Evolutionary conservation across 1,139 yeast species (phyloP).

Genomic region (Nakaseomyces delphensis): DNA sequence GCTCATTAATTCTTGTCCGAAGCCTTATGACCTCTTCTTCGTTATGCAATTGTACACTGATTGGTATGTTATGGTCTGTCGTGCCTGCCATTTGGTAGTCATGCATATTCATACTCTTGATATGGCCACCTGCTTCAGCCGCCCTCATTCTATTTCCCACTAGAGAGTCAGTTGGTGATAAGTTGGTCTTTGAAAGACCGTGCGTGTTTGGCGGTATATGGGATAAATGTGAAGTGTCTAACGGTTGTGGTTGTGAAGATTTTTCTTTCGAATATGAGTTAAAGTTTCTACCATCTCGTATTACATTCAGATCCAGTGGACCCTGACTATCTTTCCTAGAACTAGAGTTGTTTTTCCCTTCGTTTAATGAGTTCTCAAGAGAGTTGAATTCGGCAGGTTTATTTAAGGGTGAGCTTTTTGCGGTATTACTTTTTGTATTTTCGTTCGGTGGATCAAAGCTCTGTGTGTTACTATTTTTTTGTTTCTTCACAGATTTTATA

Average conservation of each 20-base stretch:
- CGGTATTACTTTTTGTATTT: background rate
- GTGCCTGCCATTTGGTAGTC: background rate
- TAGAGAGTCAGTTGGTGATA: background rate
- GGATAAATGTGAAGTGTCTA: slow-evolving; percentile 3
- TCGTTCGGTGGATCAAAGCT: background rate
- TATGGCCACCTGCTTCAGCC: background rate
- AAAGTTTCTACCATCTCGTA: background rate
- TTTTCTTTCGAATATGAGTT: slow-evolving; percentile 1
- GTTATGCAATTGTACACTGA: slow-evolving; percentile 13
- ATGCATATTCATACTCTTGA: background rate
- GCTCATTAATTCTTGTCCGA: slow-evolving; percentile 74
- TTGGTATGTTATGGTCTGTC: background rate
- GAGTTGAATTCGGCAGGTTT: slow-evolving; percentile 1
- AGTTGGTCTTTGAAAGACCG: background rate
- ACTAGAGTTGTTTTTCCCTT: background rate
- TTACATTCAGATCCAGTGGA: background rate
- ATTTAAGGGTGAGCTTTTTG: background rate
- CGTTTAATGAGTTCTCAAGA: background rate
- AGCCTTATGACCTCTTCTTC: slow-evolving; percentile 46
- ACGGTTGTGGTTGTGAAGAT: slow-evolving; percentile 4
- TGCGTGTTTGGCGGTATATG: slow-evolving; percentile 3
- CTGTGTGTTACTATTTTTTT: background rate
- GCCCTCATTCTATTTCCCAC: background rate
- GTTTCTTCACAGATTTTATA: background rate
- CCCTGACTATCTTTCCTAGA: background rate